These are phyloP conservation scores for Rhynchosporium agropyri DNA, from an alignment of 2,329 filamentous ascomycete species.

Conservation along the genomic window DNA sequence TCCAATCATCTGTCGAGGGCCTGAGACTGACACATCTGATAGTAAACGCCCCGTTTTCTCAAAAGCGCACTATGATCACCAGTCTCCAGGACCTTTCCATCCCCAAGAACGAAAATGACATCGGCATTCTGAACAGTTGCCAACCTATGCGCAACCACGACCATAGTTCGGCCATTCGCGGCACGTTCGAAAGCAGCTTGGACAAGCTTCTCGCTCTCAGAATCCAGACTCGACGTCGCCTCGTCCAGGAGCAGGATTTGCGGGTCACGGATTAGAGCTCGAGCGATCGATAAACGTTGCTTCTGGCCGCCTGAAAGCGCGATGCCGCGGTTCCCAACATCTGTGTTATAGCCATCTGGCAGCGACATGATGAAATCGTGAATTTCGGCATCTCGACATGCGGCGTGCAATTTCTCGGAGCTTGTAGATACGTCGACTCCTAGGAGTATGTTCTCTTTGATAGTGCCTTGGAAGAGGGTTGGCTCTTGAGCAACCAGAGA, in stretches of 20 bases:
- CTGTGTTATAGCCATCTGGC: conserved; percentile 53
- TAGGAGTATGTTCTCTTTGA: conserved; percentile 70
- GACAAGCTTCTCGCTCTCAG: conserved; percentile 58
- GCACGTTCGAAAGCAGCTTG: conserved; percentile 70
- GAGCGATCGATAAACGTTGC: conserved; percentile 58
- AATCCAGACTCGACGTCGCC: conserved; percentile 59
- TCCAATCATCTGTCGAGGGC: conserved; percentile 37
- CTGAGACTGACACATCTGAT: conserved; percentile 42
- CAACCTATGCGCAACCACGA: conserved; percentile 77
- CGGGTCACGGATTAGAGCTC: conserved; percentile 56
- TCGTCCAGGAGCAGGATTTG: conserved; percentile 59
- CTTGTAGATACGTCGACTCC: conserved; percentile 53
- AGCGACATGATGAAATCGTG: conserved; percentile 55
- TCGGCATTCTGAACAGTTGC: conserved; percentile 74
- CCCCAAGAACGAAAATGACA: conserved; percentile 39
- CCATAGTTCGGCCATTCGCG: conserved; percentile 66
- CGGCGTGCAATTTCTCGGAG: conserved; percentile 49
- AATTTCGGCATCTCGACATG: conserved; percentile 54
- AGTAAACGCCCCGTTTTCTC: conserved; percentile 38
- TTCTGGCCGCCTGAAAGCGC: conserved; percentile 57
- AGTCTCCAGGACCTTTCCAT: conserved; percentile 38
- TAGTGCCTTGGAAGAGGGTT: conserved; percentile 62
- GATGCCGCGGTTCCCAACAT: conserved; percentile 50
- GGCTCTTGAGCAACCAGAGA: conserved; percentile 77
- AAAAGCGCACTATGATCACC: conserved; percentile 37